A percentile compares a stretch with the other conserved stretches of the same genome.
Conservation (phyloP, 2,329 filamentous ascomycete genomes). For the Calonectria multiphialidica region DNA sequence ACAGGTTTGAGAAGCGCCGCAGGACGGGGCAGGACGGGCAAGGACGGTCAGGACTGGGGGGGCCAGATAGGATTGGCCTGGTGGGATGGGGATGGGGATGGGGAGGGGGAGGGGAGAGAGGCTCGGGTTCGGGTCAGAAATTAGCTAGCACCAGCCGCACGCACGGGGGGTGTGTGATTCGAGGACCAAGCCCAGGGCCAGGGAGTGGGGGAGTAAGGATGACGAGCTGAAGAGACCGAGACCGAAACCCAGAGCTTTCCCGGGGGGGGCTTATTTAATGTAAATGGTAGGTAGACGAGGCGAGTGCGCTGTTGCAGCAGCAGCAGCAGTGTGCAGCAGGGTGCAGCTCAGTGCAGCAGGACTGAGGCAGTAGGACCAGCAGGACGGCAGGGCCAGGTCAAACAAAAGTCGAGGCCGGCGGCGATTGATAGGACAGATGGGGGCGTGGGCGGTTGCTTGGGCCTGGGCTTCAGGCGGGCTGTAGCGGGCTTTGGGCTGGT, state of each 20-base stretch:
- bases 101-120: slow-evolving; percentile 31
- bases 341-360: neutral
- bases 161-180: slow-evolving; percentile 24
- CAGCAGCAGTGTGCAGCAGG: neutral
- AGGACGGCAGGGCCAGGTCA: neutral
- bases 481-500: slow-evolving; percentile 9
- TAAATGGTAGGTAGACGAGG: neutral
- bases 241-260: neutral
- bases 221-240: slow-evolving; percentile 14
- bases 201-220: slow-evolving; percentile 17
- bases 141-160: slow-evolving; percentile 39
- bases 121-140: slow-evolving; percentile 42
- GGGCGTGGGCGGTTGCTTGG: slow-evolving; percentile 1
- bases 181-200: slow-evolving; percentile 10
- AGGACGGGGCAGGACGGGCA: slow-evolving; percentile 38
- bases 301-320: neutral
- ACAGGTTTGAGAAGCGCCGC: slow-evolving; percentile 40
- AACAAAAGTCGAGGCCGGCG: neutral
- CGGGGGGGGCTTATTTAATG: neutral
- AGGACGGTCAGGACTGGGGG: slow-evolving; percentile 30
- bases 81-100: slow-evolving; percentile 33
- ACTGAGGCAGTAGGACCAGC: neutral
- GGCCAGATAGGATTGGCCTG: slow-evolving; percentile 32
- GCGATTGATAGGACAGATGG: neutral
- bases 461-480: slow-evolving; percentile 14